Base-by-base conservation (phyloP, 805 yeast genomes). In the Candida rishiriensis region DNA sequence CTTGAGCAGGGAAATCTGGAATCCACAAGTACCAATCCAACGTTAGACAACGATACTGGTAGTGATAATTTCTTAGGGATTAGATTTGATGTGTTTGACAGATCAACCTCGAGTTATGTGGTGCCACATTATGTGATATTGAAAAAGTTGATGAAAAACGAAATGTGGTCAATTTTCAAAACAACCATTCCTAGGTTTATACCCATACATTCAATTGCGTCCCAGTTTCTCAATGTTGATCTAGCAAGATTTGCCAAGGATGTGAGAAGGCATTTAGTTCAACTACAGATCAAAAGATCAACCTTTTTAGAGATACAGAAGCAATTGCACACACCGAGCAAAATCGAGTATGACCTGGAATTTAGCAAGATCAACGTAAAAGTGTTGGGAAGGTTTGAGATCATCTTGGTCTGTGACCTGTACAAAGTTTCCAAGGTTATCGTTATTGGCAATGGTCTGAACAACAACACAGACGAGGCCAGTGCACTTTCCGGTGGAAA, bases 111-210 rank as follows among this genome's bases (percentile, higher is more conserved):
- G 2, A 59, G 59, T 32, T 78, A 59, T 51, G 35, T 56, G 3
- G 53, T 58, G 1, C 78, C 81, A 2, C 80, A 76, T 51, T 78
- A 78, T 53, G 65, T 72, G 13, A 76, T 78, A 3, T 58, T 78
- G 36, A 51, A 54, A 16, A 55, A 46, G 36, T 39, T 41, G 2
- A 42, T 42, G 10, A 62, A 61, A 36, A 63, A 54, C 39, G 50
- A 53, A 15, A 51, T 54, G 15, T 65, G 69, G 69, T 44, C 38
- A 17, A 33, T 65, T 2, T 65, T 61, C 50, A 65, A 63, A 41
- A 61, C 68, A 11, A 66, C 71, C 8, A 32, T 65, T 3, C 70
- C 71, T 1, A 56, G 51, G 17, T 65, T 56, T 42, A 44, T 66
- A 14, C 64, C 65, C 6, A 36, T 61, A 21, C 42, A 51, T 12